Conservation (phyloP, 345 rosid genomes). For the Adansonia digitata region DNA sequence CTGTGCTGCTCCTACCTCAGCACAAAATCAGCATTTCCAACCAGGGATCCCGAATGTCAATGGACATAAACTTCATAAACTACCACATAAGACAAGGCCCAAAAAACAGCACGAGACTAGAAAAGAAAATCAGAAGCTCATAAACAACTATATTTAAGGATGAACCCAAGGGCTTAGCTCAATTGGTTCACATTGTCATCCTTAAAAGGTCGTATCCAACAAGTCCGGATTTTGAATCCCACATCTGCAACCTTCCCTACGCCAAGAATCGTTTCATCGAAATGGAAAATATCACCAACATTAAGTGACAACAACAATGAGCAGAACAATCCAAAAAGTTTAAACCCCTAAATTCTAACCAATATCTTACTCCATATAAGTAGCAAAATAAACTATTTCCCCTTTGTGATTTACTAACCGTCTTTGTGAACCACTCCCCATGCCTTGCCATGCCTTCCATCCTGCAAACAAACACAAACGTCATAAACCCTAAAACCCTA, state of each 20-base stretch:
- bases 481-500: slow-evolving; percentile 15
- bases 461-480: slow-evolving; percentile 46
- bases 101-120: neutral
- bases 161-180: no score
- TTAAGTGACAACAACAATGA: neutral
- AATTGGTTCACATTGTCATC: no score
- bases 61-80: neutral
- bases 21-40: neutral
- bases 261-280: neutral
- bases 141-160: neutral
- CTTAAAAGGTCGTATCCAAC: no score
- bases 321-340: neutral
- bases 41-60: neutral
- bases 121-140: neutral
- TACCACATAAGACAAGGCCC: neutral
- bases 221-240: no score
- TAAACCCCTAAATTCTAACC: neutral
- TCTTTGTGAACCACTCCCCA: slow-evolving; percentile 85
- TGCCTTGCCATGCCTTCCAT: slow-evolving; percentile 91
- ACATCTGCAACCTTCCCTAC: no score
- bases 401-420: slow-evolving; percentile 43
- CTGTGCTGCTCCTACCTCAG: neutral
- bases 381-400: neutral
- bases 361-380: neutral
- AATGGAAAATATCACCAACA: neutral